A percentile compares a stretch with the other conserved stretches of the same genome.
Conservation (phyloP, 1,139 yeast species). For the Lodderomyces theae region DNA sequence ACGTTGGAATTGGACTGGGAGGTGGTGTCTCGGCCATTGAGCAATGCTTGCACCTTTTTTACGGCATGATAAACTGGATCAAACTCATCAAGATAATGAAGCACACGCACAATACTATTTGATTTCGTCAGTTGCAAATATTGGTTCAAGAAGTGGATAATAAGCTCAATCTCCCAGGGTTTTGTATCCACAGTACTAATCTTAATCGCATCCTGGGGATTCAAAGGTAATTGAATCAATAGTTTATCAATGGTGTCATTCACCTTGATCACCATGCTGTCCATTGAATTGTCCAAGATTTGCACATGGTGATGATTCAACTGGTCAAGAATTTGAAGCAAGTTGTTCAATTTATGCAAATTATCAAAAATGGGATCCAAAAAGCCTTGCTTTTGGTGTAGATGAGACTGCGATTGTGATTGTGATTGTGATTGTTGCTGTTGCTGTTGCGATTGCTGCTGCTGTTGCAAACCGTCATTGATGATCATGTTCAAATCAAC, state of each 20-base stretch:
- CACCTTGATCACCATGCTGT: constrained; percentile 29
- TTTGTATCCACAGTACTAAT: constrained; percentile 7
- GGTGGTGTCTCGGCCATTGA: constrained; percentile 5
- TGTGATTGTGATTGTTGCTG: no score
- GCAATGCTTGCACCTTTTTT: constrained; percentile 3
- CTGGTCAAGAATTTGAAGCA: constrained; percentile 36
- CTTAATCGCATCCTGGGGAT: constrained; percentile 18
- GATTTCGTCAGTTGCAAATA: constrained; percentile 10
- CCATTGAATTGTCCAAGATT: constrained; percentile 28
- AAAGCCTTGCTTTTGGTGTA: constrained; percentile 12
- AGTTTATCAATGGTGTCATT: constrained; percentile 24
- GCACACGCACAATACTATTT: constrained; percentile 28
- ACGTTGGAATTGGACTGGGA: no score
- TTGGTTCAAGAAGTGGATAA: constrained; percentile 15
- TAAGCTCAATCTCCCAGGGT: constrained; percentile 10
- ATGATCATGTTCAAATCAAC: constrained; percentile 19
- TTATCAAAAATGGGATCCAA: constrained; percentile 28
- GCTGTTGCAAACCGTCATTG: no score
- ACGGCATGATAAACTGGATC: constrained; percentile 31
- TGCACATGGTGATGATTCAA: constrained; percentile 27
- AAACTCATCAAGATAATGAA: constrained; percentile 32
- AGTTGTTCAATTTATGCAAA: constrained; percentile 31
- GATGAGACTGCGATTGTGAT: no score
- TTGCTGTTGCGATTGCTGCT: no score
- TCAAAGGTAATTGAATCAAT: constrained; percentile 25